Evolutionary conservation across 2,329 filamentous ascomycete genomes (phyloP), one percentile per base, ranked within the genome.

Genomic region (Eurotiales sp.): DNA sequence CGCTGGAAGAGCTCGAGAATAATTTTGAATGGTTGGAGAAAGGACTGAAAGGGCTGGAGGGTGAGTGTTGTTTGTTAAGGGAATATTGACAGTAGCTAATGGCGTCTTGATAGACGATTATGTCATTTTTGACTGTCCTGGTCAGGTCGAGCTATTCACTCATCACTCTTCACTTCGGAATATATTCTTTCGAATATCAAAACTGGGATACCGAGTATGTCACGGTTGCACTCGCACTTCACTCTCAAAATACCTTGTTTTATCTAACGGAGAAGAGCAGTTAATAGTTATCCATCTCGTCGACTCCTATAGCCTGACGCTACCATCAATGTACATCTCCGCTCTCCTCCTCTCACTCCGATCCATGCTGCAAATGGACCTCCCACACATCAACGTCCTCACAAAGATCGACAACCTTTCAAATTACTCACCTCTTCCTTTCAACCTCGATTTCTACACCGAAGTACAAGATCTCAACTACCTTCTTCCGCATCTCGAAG

Each of bases 321-420:
- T 95, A 54, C 93, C 93, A 0, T 96, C 91, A 3, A 82, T 97
- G 55, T 99, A 96, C 71, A 87, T 99, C 54, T 95, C 92, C 59
- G 93, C 95, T 61, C 80, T 99, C 52, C 85, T 99, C 51, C 84
- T 99, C 21, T 92, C 90, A 50, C 83, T 99, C 57, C 87, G 93
- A 58, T 91, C 90, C 61, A 99, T 99, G 92, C 84, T 99, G 48
- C 93, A 97, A 72, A 92, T 99, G 81, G 93, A 97, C 65, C 87
- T 97, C 55, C 90, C 93, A 1, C 90, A 96, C 65, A 78, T 99
- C 59, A 99, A 99, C 64, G 88, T 99, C 56, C 81, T 99, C 22
- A 96, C 91, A 52, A 99, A 99, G 73, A 95, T 99, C 72, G 93
- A 99, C 72, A 96, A 96, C 65, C 78, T 99, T 49, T 77, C 85